Evolutionary conservation across 768 basidiomycete species (phyloP), one percentile per base, ranked within the genome.

Genomic region (Termitomyces sp.): DNA sequence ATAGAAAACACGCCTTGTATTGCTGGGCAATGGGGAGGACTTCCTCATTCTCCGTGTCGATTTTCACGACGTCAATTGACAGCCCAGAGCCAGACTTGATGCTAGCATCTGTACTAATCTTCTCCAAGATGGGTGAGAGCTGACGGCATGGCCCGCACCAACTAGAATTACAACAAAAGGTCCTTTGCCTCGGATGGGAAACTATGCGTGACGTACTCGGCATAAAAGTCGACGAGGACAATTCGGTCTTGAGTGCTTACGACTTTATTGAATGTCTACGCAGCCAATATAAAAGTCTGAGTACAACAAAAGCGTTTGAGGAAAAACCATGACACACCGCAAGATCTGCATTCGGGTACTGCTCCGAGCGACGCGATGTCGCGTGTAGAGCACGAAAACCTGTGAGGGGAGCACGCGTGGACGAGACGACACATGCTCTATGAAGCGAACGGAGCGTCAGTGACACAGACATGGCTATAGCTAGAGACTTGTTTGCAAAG

Each of bases 121-220:
- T 79, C 64, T 88, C 76, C 24, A 93, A 73, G 53, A 88, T 70
- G 26, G 91, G 91, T 1, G 88, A 85, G 41, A 93, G 78, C 67
- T 77, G 71, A 62, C 80, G 86, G 74, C 90, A 93, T 39, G 90
- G 90, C 7, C 78, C 73, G 61, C 90, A 92, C 91, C 90, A 92
- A 59, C 90, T 92, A 56, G 22, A 51, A 18, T 39, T 41, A 52
- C 26, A 44, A n/a, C 4, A 31, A 42, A 13, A 22, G 32, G 26
- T 20, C 46, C 20, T 12, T 9, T n/a, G 5, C n/a, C 18, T 6
- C 24, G 24, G 24, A 22, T 14, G 48, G 46, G n/a, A 27, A 20
- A 58, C 49, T 46, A 36, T 57, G 51, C 53, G 34, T 60, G 26
- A 76, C 85, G 47, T 63, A 90, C 90, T 90, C 82, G 47, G 90